Conservation (phyloP, 129 eudicot genomes). For the Pittosporum tobira region DNA sequence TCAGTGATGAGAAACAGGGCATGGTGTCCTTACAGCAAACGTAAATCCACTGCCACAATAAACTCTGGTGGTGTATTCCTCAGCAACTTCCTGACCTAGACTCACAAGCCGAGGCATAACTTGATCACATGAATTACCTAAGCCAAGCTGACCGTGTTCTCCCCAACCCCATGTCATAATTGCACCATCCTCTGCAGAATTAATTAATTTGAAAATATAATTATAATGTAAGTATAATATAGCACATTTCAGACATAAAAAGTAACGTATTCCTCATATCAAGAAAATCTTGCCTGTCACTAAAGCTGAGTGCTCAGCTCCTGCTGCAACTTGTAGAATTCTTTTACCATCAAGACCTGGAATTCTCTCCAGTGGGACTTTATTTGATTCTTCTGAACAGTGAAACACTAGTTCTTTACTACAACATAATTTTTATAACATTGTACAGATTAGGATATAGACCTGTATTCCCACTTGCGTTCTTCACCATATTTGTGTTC, state of each 20-base stretch:
- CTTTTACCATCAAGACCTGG: conserved; percentile 31
- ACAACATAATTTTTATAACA: neutral
- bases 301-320: conserved; percentile 86
- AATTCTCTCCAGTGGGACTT: conserved; percentile 18
- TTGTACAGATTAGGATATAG: neutral
- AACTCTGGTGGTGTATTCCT: conserved; percentile 16
- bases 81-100: conserved; percentile 16
- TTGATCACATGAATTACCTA: conserved; percentile 62
- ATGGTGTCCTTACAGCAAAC: conserved; percentile 28
- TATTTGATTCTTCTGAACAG: conserved; percentile 29
- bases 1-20: neutral
- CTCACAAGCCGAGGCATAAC: conserved; percentile 45
- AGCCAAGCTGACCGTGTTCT: conserved; percentile 97
- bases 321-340: conserved; percentile 65
- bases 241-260: neutral
- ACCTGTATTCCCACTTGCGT: conserved; percentile 22
- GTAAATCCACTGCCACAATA: conserved; percentile 90
- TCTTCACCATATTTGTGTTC: conserved; percentile 13
- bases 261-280: neutral
- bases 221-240: neutral
- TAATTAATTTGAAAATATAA: neutral
- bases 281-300: conserved; percentile 49
- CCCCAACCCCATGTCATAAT: conserved; percentile 98
- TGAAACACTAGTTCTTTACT: too few species aligned
- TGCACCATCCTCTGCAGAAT: conserved; percentile 47